phyloP scores from a whole-genome alignment of 495 filamentous ascomycete species.

The Cladorrhinum samala region DNA sequence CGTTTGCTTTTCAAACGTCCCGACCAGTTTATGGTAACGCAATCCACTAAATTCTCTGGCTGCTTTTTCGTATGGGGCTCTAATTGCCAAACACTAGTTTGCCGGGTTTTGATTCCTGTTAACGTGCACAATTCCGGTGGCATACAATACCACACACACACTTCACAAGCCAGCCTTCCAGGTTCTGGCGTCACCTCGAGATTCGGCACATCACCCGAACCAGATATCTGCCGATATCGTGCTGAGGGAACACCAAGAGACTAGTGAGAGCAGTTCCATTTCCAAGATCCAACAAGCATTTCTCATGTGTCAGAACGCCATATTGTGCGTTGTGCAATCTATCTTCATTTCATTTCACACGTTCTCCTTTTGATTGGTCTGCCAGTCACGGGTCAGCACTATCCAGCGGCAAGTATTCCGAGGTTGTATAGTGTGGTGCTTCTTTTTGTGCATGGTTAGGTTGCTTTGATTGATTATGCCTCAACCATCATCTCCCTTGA shows the following conservation, averaged over 20 bases:
- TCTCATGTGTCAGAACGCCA: background rate
- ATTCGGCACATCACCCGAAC: conserved; percentile 4
- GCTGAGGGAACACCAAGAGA: background rate
- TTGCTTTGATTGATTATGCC: background rate
- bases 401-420: no score
- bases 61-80: no score
- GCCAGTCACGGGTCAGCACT: no score
- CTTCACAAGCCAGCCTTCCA: background rate
- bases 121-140: background rate
- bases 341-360: background rate
- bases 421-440: no score
- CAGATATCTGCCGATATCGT: background rate
- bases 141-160: no score
- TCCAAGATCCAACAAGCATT: background rate
- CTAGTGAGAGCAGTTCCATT: background rate
- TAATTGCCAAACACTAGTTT: background rate
- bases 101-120: background rate
- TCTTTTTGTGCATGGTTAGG: background rate
- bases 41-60: no score
- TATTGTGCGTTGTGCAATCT: background rate
- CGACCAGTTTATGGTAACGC: no score
- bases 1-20: no score
- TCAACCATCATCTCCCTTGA: background rate
- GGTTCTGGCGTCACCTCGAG: background rate
- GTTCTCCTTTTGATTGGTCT: background rate